Conservation (phyloP, 1,284 basidiomycete genomes). For the Vanrija sp. region DNA sequence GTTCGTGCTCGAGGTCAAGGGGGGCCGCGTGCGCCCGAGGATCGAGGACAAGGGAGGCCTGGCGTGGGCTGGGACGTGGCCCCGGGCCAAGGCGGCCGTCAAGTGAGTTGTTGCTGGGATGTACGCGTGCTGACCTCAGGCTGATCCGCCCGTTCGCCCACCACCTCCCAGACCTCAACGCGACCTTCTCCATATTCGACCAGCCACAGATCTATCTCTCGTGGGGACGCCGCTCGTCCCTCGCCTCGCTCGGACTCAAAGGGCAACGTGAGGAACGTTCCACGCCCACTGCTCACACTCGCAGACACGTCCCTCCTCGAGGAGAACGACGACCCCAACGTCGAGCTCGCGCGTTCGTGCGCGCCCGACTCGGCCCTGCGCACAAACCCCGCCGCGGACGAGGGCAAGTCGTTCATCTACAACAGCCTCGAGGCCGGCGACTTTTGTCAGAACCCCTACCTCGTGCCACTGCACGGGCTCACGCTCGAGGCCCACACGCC, state of each 20-base stretch:
- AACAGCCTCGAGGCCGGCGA: constrained; percentile 42
- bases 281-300: neutral
- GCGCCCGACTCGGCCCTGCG: constrained; percentile 39
- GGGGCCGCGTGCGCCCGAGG: constrained; percentile 22
- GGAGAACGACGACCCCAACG: constrained; percentile 37
- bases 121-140: constrained; percentile 12
- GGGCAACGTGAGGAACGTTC: constrained; percentile 45
- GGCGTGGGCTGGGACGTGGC: constrained; percentile 40
- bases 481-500: constrained; percentile 43
- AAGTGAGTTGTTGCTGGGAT: constrained; percentile 17
- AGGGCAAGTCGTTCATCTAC: constrained; percentile 41
- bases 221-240: constrained; percentile 44
- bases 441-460: constrained; percentile 46
- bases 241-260: constrained; percentile 47
- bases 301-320: constrained; percentile 6
- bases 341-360: constrained; percentile 38
- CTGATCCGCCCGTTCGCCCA: constrained; percentile 43
- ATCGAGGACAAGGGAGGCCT: constrained; percentile 39
- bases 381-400: constrained; percentile 14
- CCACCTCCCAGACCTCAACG: constrained; percentile 44
- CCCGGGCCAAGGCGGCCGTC: constrained; percentile 33
- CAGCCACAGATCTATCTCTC: constrained; percentile 52
- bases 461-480: constrained; percentile 44
- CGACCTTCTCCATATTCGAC: constrained; percentile 52
- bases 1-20: constrained; percentile 37